These are phyloP conservation scores for Backusella tuberculispora DNA, from an alignment of 192 early-diverging fungal species.

Conservation along the genomic window DNA sequence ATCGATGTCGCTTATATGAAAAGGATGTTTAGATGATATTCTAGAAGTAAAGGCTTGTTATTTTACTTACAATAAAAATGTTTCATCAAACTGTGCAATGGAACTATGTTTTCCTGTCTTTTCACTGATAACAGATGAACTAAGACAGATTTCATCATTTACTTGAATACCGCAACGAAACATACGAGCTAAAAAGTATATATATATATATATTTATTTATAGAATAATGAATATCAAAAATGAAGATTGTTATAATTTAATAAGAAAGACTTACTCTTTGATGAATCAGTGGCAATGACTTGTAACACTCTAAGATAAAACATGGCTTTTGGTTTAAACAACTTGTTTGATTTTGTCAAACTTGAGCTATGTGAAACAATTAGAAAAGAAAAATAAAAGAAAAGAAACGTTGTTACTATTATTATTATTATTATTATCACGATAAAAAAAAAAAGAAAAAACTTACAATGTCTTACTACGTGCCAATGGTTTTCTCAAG, in stretches of 20 bases:
- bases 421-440: background rate
- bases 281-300: slow-evolving; percentile 36
- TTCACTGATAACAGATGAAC: slow-evolving; percentile 24
- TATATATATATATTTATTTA: background rate
- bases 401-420: background rate
- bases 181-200: slow-evolving; percentile 17
- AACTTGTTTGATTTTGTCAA: background rate
- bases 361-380: background rate
- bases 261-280: slow-evolving; percentile 25
- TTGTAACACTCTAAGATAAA: slow-evolving; percentile 40
- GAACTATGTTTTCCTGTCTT: slow-evolving; percentile 37
- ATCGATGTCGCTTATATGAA: slow-evolving; percentile 31
- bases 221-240: background rate
- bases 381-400: background rate
- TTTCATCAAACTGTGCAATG: slow-evolving; percentile 40
- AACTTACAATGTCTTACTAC: slow-evolving; percentile 20
- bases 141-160: slow-evolving; percentile 32
- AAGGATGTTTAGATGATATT: no score
- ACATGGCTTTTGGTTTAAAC: slow-evolving; percentile 38
- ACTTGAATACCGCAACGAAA: slow-evolving; percentile 35
- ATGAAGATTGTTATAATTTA: background rate
- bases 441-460: background rate
- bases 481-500: slow-evolving; percentile 14
- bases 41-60: no score
- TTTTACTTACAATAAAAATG: slow-evolving; percentile 40